Base-by-base conservation (phyloP, 495 filamentous ascomycete species). In the Xylaria bambusicola region DNA sequence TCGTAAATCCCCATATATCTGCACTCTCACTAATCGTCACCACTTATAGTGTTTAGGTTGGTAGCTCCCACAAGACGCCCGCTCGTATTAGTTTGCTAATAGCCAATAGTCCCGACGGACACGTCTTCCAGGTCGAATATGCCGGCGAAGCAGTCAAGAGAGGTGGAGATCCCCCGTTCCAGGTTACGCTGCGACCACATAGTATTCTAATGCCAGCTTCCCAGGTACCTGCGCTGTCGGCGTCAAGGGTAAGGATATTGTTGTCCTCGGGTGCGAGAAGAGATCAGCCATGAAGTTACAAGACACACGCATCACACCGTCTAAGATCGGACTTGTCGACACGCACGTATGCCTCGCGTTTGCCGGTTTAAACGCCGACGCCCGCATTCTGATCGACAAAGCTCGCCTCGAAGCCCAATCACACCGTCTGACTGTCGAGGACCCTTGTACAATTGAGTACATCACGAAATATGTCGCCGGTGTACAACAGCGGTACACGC, bases 71-170 rank as follows among this genome's bases (percentile, higher is more conserved):
- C 54, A 51, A 33, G 42, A 62, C n/a, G 60, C 44, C 29, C 65
- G 66, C 23, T 44, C n/a, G 46, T 31, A 40, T 24, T 54, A 56
- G 9, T 50, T 49, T 61, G 60, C 72, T 77, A 63, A 80, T 71
- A 77, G 47, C 61, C 49, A 70, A 67, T 65, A 97, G 93, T 81
- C 94, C 94, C 64, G 94, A 98, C 78, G 94, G 94, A 75, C 94
- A 98, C 80, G 93, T 98, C 66, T 98, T 98, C 82, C 94, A 98
- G 75, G 94, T 98, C 67, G 94, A 98, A 82, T 98, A 98, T 83
- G 94, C 94, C 57, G 89, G 96, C 61, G 94, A 98, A 82, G 94
- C 94, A 55, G 94, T 98, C 58, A 98, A 98, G 80, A 79, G 94
- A 91, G 94, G 93, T 95, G 82, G 6, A 49, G 31, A 47, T 15